Conservation (phyloP, 768 basidiomycete species). For the Lanmaoa pseudosensibilis region DNA sequence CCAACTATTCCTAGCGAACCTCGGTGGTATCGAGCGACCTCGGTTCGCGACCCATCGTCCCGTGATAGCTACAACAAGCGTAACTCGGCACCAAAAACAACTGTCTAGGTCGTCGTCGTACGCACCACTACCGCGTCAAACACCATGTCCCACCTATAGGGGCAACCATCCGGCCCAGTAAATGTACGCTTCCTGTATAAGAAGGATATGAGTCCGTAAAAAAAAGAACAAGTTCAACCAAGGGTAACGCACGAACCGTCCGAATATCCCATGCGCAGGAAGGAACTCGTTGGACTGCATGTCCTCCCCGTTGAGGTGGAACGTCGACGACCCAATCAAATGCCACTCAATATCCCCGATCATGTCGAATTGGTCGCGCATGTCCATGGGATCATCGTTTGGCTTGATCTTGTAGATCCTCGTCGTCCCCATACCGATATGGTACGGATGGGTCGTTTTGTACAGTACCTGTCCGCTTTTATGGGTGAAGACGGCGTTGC, state of each 20-base stretch:
- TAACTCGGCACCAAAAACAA: not conserved
- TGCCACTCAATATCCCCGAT: conserved; percentile 39
- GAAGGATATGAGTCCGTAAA: not conserved
- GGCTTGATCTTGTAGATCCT: conserved; percentile 28
- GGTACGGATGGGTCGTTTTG: conserved; percentile 26
- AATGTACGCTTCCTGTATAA: conserved; percentile 30
- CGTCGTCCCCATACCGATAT: conserved; percentile 16
- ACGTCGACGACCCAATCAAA: conserved; percentile 27
- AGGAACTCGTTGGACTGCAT: conserved; percentile 28
- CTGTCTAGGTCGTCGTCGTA: not conserved
- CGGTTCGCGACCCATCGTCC: conserved; percentile 11
- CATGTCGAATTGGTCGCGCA: conserved; percentile 30
- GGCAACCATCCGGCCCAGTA: conserved; percentile 32
- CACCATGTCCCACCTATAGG: conserved; percentile 37
- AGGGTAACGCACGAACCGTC: conserved; percentile 20
- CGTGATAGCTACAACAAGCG: conserved; percentile 17
- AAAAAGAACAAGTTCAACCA: not conserved
- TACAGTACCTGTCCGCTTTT: conserved; percentile 31
- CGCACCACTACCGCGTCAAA: conserved; percentile 14
- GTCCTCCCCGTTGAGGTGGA: conserved; percentile 30
- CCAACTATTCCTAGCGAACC: conserved; percentile 22
- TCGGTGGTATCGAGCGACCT: conserved; percentile 23
- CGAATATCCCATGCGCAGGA: conserved; percentile 19
- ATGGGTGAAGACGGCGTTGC: conserved; percentile 26
- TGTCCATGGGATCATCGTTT: conserved; percentile 21